These are phyloP conservation scores for Cucumis melo DNA, from an alignment of 306 rosid genomes.

Conservation along the genomic window DNA sequence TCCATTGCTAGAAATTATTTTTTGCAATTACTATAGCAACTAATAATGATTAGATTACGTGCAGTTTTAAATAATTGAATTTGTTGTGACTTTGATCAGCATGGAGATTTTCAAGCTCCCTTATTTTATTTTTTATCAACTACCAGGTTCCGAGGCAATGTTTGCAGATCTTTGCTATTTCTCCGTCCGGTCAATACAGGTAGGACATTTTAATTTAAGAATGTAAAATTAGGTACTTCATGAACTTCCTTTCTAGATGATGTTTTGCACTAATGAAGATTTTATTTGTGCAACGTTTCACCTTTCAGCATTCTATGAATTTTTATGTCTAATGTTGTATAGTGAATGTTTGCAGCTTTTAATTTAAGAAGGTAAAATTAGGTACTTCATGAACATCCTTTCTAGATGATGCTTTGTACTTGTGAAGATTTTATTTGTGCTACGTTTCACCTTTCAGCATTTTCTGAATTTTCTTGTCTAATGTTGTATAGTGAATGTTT, in stretches of 20 bases:
- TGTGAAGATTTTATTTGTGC: not conserved
- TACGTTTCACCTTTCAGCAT: constrained; percentile 5
- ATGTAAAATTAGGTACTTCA: too few relatives aligned
- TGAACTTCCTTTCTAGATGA: too few relatives aligned
- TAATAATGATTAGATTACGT: not conserved
- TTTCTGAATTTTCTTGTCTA: not conserved
- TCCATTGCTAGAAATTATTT: not conserved
- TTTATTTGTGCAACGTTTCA: too few relatives aligned
- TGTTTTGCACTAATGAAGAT: too few relatives aligned
- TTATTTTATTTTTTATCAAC: constrained; percentile 8
- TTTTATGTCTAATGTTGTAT: too few relatives aligned
- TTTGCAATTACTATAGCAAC: not conserved
- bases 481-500: constrained; percentile 19
- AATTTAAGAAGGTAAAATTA: not conserved
- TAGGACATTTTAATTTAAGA: constrained; percentile 17
- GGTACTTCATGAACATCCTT: not conserved
- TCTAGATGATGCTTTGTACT: too few relatives aligned
- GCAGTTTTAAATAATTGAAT: not conserved
- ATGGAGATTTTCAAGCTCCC: not conserved
- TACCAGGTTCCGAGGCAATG: constrained; percentile 98
- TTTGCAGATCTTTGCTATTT: constrained; percentile 98
- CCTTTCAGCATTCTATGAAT: too few relatives aligned
- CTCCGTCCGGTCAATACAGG: constrained; percentile 92
- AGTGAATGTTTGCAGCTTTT: not conserved
- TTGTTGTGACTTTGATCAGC: not conserved